A percentile compares a stretch with the other conserved stretches of the same genome.
phyloP scores from a whole-genome alignment of 352 stramenopile species.

The Globisporangium acanthophoron region DNA sequence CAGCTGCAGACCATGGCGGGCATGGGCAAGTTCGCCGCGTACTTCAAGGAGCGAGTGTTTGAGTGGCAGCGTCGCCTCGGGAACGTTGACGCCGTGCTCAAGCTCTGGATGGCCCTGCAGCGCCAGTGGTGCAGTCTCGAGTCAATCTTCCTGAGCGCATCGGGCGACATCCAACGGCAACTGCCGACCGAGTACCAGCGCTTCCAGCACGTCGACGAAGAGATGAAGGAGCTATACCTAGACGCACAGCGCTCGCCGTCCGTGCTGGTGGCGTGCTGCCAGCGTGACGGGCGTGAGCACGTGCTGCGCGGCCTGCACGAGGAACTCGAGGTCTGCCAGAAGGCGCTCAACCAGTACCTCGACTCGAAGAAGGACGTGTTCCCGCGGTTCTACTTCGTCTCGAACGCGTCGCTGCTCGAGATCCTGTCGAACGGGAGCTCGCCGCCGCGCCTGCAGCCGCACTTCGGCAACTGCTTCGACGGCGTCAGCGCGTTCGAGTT shows the following conservation, averaged over 20 bases:
- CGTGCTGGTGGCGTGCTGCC: slow-evolving; percentile 66
- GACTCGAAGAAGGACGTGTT: slow-evolving; percentile 97
- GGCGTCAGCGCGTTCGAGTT: slow-evolving; percentile 84
- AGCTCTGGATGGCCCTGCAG: slow-evolving; percentile 90
- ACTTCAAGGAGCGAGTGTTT: slow-evolving; percentile 94
- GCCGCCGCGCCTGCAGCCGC: slow-evolving; percentile 80
- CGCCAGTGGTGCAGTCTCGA: slow-evolving; percentile 92
- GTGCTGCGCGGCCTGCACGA: slow-evolving; percentile 77
- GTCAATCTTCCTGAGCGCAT: slow-evolving; percentile 91
- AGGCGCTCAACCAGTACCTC: slow-evolving; percentile 95
- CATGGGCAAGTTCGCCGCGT: slow-evolving; percentile 95
- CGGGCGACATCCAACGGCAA: slow-evolving; percentile 90
- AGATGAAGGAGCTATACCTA: slow-evolving; percentile 76
- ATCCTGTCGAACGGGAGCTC: slow-evolving; percentile 93
- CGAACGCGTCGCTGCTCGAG: slow-evolving; percentile 91
- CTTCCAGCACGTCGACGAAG: slow-evolving; percentile 84
- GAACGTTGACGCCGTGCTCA: slow-evolving; percentile 91
- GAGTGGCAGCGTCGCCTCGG: slow-evolving; percentile 91
- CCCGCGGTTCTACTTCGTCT: slow-evolving; percentile 96
- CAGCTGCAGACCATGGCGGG: slow-evolving; percentile 94
- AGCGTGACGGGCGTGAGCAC: slow-evolving; percentile 72
- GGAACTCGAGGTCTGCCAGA: slow-evolving; percentile 94
- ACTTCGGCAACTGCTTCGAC: slow-evolving; percentile 91
- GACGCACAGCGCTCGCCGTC: slow-evolving; percentile 62
- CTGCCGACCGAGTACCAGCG: slow-evolving; percentile 89